phyloP scores from a whole-genome alignment of 169 alveolate genomes.

The Haemoproteus tartakovskyi region DNA sequence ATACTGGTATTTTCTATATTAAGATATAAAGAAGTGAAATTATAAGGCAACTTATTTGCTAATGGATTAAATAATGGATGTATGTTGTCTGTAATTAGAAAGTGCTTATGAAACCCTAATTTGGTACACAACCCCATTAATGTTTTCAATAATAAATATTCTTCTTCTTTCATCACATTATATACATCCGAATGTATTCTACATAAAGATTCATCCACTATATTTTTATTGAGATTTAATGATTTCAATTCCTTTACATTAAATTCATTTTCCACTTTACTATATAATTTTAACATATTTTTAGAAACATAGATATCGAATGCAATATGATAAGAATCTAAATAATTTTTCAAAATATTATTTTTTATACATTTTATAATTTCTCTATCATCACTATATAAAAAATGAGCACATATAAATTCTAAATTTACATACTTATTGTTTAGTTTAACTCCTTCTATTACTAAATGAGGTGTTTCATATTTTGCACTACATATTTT shows the following conservation, averaged over 20 bases:
- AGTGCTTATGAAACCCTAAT: conserved; percentile 46
- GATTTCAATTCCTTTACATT: conserved; percentile 32
- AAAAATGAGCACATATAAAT: conserved; percentile 64
- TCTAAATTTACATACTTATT: conserved; percentile 12
- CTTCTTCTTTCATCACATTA: conserved; percentile 41
- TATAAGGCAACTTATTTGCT: conserved; percentile 26
- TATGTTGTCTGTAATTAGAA: conserved; percentile 49
- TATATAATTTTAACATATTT: conserved; percentile 30
- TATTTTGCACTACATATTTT: conserved; percentile 26
- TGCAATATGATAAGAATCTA: conserved; percentile 56
- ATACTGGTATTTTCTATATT: conserved; percentile 17
- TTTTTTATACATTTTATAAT: conserved; percentile 51
- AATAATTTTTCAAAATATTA: conserved; percentile 23
- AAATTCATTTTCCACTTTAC: conserved; percentile 14
- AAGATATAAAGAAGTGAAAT: conserved; percentile 34
- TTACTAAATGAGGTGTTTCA: conserved; percentile 17
- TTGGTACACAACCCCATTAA: conserved; percentile 58
- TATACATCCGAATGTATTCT: conserved; percentile 60
- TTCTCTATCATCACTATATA: conserved; percentile 48
- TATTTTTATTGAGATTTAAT: conserved; percentile 10
- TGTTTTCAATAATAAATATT: conserved; percentile 24
- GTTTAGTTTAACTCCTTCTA: conserved; percentile 11
- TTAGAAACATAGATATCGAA: conserved; percentile 46
- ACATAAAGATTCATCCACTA: conserved; percentile 47
- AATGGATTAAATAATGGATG: conserved; percentile 29